phyloP scores from a whole-genome alignment of 805 yeast species.

The Candida awuae region DNA sequence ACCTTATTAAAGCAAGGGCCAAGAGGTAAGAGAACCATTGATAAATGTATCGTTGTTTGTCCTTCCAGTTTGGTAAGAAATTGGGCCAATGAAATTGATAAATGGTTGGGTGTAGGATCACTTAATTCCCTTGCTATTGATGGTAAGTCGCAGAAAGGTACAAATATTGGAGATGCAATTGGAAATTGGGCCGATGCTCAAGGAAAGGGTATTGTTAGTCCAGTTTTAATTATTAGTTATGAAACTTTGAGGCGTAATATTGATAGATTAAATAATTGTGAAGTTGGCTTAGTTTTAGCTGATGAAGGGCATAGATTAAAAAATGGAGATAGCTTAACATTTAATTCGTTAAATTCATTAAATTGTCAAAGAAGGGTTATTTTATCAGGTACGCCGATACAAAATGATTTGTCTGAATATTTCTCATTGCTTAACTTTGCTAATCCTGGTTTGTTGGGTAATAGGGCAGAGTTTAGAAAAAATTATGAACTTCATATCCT shows the following conservation, averaged over 20 bases:
- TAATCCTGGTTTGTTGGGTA: conserved; percentile 86
- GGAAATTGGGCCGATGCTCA: conserved; percentile 80
- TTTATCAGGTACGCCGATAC: conserved; percentile 94
- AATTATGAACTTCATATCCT: conserved; percentile 77
- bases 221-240: conserved; percentile 88
- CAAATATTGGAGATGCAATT: conserved; percentile 60
- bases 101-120: conserved; percentile 94
- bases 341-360: conserved; percentile 75
- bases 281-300: conserved; percentile 79
- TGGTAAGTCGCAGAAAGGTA: conserved; percentile 72
- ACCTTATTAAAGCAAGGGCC: conserved; percentile 85
- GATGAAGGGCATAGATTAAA: conserved; percentile 81
- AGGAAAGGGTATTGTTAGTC: conserved; percentile 85
- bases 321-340: conserved; percentile 88
- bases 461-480: conserved; percentile 74
- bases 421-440: conserved; percentile 86
- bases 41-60: conserved; percentile 86
- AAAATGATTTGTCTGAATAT: conserved; percentile 89
- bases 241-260: conserved; percentile 87
- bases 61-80: conserved; percentile 90
- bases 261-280: conserved; percentile 61
- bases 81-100: conserved; percentile 94
- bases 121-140: conserved; percentile 85
- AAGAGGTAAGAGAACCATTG: conserved; percentile 71
- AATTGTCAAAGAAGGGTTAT: conserved; percentile 85